These are phyloP conservation scores for Phtheirospermum japonicum DNA, from an alignment of 257 asterid genomes.

Conservation along the genomic window DNA sequence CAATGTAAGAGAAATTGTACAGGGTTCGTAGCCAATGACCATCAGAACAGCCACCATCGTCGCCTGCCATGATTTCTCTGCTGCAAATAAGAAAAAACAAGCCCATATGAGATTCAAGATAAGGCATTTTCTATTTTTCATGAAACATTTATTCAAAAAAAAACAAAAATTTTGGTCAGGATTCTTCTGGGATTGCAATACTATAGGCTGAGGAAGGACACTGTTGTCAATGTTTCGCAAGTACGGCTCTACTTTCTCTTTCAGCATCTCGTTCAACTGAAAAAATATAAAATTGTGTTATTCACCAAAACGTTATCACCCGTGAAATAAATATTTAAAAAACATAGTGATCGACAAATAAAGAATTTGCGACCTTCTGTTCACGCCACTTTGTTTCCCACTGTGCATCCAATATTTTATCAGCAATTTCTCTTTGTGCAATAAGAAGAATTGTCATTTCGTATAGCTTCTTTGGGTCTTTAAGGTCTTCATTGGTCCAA, in stretches of 20 bases:
- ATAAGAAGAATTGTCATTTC: slow-evolving; percentile 90
- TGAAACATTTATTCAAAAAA: too few relatives aligned
- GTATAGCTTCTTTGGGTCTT: slow-evolving; percentile 85
- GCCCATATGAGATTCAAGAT: background rate
- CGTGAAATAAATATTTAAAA: slow-evolving; percentile 2
- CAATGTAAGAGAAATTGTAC: slow-evolving; percentile 16
- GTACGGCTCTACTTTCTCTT: slow-evolving; percentile 76
- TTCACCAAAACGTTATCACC: slow-evolving; percentile 10
- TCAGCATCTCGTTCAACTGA: slow-evolving; percentile 86
- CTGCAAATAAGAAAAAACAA: slow-evolving; percentile 24
- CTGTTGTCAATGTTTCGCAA: slow-evolving; percentile 52
- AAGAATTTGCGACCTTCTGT: slow-evolving; percentile 54
- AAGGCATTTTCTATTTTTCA: slow-evolving; percentile 9
- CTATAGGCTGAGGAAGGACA: slow-evolving; percentile 67
- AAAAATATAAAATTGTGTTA: slow-evolving; percentile 13
- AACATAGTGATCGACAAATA: slow-evolving; percentile 2
- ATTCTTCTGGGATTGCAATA: slow-evolving; percentile 42
- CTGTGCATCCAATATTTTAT: slow-evolving; percentile 71
- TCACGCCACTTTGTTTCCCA: slow-evolving; percentile 96
- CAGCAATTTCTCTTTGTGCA: slow-evolving; percentile 88
- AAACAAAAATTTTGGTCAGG: slow-evolving; percentile 46
- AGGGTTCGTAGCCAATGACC: slow-evolving; percentile 5
- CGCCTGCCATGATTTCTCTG: slow-evolving; percentile 45
- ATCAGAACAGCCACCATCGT: slow-evolving; percentile 61
- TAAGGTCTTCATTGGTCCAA: slow-evolving; percentile 80